These are phyloP conservation scores for Wickerhamia fluorescens DNA, from an alignment of 805 yeast species.

Conservation along the genomic window DNA sequence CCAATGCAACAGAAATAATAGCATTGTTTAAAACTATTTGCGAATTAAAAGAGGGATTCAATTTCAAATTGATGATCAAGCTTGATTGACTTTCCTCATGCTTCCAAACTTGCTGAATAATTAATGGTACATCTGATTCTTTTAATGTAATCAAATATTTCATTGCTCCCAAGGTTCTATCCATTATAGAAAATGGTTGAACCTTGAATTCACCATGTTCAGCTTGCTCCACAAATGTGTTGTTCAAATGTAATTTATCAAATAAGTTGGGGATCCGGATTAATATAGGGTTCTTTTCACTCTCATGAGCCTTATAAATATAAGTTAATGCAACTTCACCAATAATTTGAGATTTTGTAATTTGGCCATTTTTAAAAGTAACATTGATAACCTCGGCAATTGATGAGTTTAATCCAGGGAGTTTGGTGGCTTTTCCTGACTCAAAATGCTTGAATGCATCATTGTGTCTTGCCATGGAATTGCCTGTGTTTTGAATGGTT, in stretches of 20 bases:
- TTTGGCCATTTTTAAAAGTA: slow-evolving; percentile 58
- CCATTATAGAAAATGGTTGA: slow-evolving; percentile 44
- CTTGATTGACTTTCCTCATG: slow-evolving; percentile 81
- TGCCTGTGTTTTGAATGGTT: slow-evolving; percentile 35
- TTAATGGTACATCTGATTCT: slow-evolving; percentile 50
- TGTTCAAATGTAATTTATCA: slow-evolving; percentile 41
- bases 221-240: slow-evolving; percentile 23
- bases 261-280: slow-evolving; percentile 41
- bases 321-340: slow-evolving; percentile 87
- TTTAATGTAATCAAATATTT: slow-evolving; percentile 57
- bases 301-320: slow-evolving; percentile 23
- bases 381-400: slow-evolving; percentile 83
- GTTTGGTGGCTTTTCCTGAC: slow-evolving; percentile 7
- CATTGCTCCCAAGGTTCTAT: slow-evolving; percentile 72
- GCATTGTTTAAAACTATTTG: slow-evolving; percentile 49
- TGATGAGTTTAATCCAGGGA: slow-evolving; percentile 74
- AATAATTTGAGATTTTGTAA: slow-evolving; percentile 52
- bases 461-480: slow-evolving; percentile 42
- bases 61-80: slow-evolving; percentile 64
- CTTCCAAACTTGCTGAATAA: slow-evolving; percentile 82
- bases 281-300: slow-evolving; percentile 20
- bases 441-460: slow-evolving; percentile 33
- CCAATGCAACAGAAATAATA: slow-evolving; percentile 52
- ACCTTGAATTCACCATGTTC: slow-evolving; percentile 31
- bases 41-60: slow-evolving; percentile 37